A percentile compares a stretch with the other conserved stretches of the same genome.
These are phyloP conservation scores for Phoenix dactylifera DNA, from an alignment of 176 grass and related monocot genomes.

Conservation along the genomic window DNA sequence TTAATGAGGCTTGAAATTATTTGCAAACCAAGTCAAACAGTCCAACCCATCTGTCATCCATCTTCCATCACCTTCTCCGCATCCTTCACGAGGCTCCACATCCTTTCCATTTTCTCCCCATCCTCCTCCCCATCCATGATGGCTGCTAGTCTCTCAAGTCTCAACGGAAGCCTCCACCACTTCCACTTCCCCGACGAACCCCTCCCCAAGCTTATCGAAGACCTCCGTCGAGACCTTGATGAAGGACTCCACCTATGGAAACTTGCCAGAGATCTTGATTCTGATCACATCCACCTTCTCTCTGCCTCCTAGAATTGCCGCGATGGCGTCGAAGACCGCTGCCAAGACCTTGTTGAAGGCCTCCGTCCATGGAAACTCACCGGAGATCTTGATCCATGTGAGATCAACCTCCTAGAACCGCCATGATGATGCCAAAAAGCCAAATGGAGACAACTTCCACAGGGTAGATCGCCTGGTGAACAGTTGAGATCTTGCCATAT, in stretches of 20 bases:
- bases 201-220: slow-evolving; percentile 1
- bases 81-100: slow-evolving; percentile 13
- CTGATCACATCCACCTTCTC: too few species aligned
- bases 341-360: slow-evolving; percentile 42
- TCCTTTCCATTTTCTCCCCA: slow-evolving; percentile 13
- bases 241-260: slow-evolving; percentile 52
- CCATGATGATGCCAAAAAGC: slow-evolving; percentile 16
- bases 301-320: too few species aligned
- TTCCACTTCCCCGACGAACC: slow-evolving; percentile 16
- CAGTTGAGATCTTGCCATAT: slow-evolving; percentile 18
- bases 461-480: slow-evolving; percentile 30
- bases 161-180: slow-evolving; percentile 34
- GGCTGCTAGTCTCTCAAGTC: slow-evolving; percentile 15
- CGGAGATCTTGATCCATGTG: slow-evolving; percentile 1
- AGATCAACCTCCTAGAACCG: slow-evolving; percentile 27
- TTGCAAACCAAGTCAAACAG: slow-evolving; percentile 2
- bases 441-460: slow-evolving; percentile 49
- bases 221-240: slow-evolving; percentile 38
- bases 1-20: too few species aligned
- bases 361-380: slow-evolving; percentile 40
- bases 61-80: slow-evolving; percentile 49
- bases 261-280: slow-evolving; percentile 8
- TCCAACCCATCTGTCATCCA: slow-evolving; percentile 34
- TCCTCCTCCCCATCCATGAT: slow-evolving; percentile 6
- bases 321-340: slow-evolving; percentile 2